phyloP scores from a whole-genome alignment of 306 rosid species.

The Trifolium subterraneum region DNA sequence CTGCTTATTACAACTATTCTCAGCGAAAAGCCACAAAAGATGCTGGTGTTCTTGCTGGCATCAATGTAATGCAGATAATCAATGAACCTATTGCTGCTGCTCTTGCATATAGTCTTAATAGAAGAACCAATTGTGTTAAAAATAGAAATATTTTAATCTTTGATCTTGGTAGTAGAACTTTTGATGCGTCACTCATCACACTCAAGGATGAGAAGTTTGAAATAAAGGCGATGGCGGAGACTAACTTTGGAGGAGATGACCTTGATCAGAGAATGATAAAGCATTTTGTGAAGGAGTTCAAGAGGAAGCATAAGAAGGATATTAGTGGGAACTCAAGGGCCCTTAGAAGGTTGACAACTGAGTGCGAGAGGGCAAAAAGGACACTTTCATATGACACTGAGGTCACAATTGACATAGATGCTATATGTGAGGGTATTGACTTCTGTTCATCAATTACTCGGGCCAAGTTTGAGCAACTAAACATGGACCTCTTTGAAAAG shows the following conservation, averaged over 20 bases:
- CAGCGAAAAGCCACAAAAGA: slow-evolving; percentile 41
- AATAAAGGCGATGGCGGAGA: slow-evolving; percentile 21
- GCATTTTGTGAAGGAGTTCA: slow-evolving; percentile 26
- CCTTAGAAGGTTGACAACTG: slow-evolving; percentile 21
- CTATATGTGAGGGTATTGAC: background rate
- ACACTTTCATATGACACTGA: background rate
- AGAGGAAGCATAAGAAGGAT: slow-evolving; percentile 27
- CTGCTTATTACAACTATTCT: slow-evolving; percentile 61
- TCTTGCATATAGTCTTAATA: slow-evolving; percentile 60
- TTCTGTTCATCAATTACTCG: background rate
- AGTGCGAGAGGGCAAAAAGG: slow-evolving; percentile 15
- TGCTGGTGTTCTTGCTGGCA: slow-evolving; percentile 47
- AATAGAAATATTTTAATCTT: slow-evolving; percentile 42
- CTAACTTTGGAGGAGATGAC: slow-evolving; percentile 48
- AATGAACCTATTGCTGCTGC: slow-evolving; percentile 55
- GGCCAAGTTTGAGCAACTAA: slow-evolving; percentile 27
- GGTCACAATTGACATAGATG: slow-evolving; percentile 1
- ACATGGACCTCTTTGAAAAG: background rate
- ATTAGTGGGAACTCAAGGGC: slow-evolving; percentile 24
- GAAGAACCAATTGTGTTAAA: slow-evolving; percentile 34
- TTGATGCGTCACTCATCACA: slow-evolving; percentile 60
- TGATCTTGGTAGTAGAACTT: slow-evolving; percentile 55
- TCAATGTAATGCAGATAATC: slow-evolving; percentile 49
- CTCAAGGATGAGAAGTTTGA: slow-evolving; percentile 9
- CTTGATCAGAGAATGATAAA: slow-evolving; percentile 37